These are phyloP conservation scores for Myriosclerotinia duriaeana DNA, from an alignment of 2,329 filamentous ascomycete genomes.

Conservation along the genomic window DNA sequence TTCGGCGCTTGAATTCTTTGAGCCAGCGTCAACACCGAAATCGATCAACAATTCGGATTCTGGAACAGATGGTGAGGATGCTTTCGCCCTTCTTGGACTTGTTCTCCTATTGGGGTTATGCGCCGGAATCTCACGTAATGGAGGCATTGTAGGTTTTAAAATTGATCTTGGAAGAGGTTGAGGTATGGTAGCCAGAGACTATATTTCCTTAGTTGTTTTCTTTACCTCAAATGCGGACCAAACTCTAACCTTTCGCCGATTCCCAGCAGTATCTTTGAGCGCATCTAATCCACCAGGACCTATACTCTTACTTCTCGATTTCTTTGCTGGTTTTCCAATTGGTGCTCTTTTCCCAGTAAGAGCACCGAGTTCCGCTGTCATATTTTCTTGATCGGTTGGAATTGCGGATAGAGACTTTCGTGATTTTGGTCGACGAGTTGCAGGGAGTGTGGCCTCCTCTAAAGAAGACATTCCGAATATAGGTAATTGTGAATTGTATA, in stretches of 20 bases:
- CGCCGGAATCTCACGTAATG: constrained; percentile 65
- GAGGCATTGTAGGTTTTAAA: constrained; percentile 74
- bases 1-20: constrained; percentile 42
- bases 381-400: constrained; percentile 74
- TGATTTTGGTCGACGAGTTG: constrained; percentile 52
- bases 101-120: constrained; percentile 36
- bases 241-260: constrained; percentile 69
- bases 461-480: constrained; percentile 43
- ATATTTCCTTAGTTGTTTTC: constrained; percentile 27
- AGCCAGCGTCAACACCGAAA: constrained; percentile 32
- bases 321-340: constrained; percentile 47
- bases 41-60: constrained; percentile 36
- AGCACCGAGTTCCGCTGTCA: constrained; percentile 63
- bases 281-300: constrained; percentile 87
- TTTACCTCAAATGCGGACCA: constrained; percentile 35
- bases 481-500: not conserved
- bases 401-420: constrained; percentile 72
- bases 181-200: constrained; percentile 38
- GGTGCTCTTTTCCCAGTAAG: constrained; percentile 34
- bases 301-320: constrained; percentile 91
- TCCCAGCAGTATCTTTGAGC: constrained; percentile 71
- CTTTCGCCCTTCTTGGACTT: constrained; percentile 38
- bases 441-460: constrained; percentile 52
- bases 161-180: constrained; percentile 64
- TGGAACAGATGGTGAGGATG: constrained; percentile 27